phyloP scores from a whole-genome alignment of 2,329 filamentous ascomycete species.

The Fusarium lateritium region DNA sequence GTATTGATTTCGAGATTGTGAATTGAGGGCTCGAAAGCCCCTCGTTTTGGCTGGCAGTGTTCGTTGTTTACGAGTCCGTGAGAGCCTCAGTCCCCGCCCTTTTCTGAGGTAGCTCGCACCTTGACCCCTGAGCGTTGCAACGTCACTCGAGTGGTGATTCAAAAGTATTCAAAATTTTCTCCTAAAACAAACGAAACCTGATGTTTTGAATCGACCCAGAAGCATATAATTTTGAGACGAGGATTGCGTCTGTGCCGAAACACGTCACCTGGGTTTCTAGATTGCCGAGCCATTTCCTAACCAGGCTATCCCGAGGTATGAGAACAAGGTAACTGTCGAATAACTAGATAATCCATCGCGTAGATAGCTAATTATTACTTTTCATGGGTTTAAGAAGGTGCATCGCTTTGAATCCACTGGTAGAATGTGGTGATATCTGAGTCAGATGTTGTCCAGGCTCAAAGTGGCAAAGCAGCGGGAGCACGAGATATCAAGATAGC shows the following conservation, averaged over 20 bases:
- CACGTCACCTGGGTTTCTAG: constrained; percentile 8
- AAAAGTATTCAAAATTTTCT: neutral
- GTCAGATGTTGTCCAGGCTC: constrained; percentile 38
- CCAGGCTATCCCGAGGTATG: neutral
- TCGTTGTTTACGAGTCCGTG: constrained; percentile 16
- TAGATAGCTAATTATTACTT: neutral
- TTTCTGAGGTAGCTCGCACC: constrained; percentile 27
- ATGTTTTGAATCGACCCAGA: too few relatives aligned
- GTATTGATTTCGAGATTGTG: neutral
- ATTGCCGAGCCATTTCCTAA: constrained; percentile 20
- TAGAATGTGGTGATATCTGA: constrained; percentile 31
- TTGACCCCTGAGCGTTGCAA: constrained; percentile 31
- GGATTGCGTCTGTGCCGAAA: constrained; percentile 13
- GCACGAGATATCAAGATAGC: constrained; percentile 15
- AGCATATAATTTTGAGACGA: neutral
- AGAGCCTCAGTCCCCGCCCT: constrained; percentile 31
- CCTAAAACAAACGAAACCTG: too few relatives aligned
- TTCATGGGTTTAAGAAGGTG: neutral
- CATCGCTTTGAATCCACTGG: neutral
- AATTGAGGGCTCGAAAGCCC: neutral
- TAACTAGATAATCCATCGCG: constrained; percentile 2
- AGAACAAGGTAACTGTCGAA: constrained; percentile 13
- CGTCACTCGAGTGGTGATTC: constrained; percentile 3
- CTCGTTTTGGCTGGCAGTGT: constrained; percentile 8
- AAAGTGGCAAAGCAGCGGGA: constrained; percentile 37